Evolutionary conservation across 1,139 yeast species (phyloP), one percentile per base, ranked within the genome.

Genomic region (Diutina rugosa): DNA sequence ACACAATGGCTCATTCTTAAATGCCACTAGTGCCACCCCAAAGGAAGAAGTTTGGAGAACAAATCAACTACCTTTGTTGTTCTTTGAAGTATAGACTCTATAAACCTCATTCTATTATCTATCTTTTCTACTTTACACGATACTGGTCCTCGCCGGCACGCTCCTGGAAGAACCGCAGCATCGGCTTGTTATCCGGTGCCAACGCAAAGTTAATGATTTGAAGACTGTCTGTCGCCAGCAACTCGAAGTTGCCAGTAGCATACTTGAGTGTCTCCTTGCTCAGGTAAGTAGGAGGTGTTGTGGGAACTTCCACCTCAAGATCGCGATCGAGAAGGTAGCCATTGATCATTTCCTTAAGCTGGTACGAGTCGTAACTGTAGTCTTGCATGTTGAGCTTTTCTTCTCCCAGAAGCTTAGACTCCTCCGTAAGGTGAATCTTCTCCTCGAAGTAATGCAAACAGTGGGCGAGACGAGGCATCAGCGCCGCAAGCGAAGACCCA

Each of bases 371-470:
- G n/a, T 29, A 32, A 5, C 26, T n/a, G 35, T 49, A 49, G 28
- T 49, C 53, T 4, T 49, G 45, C 21, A 49, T 18, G 35, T 49
- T 32, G 7, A 49, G 32, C 53, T 49, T 49, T 10, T 29, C 35
- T 4, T 9, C 26, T 4, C 26, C 28, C 8, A 8, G 75, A 56
- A 65, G 66, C 55, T 74, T 77, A 4, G 51, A 46, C 38, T 61
- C 57, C 51, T 69, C 69, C 8, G 64, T 57, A 51, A 66, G 51
- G 54, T 64, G 64, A 21, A 69, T 58, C 51, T 51, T 57, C 47
- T 57, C 60, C 54, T 64, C 64, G 9, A 67, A 63, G n/a, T 64
- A 62, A 0, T 59, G 58, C 57, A 71, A 62, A 47, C 73, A 67
- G 14, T 56, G 55, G n/a, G 58, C 52, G 47, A 70, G 60, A 30